Evolutionary conservation across 1,139 yeast species (phyloP).

Genomic region (Citeromyces hawaiiensis): DNA sequence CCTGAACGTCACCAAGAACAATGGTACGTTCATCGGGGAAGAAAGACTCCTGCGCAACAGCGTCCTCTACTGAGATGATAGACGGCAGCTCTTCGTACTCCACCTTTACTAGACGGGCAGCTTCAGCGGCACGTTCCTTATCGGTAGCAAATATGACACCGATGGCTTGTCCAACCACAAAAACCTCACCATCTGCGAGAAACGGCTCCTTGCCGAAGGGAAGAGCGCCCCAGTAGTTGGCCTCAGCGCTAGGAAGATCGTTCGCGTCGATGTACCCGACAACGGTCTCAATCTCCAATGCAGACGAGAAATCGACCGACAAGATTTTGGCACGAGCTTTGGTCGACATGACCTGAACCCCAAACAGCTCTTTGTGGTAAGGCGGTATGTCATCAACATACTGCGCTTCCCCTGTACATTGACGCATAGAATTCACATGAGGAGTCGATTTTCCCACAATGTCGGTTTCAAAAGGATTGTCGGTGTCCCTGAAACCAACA

Average conservation of each 20-base stretch:
- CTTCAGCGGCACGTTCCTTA: constrained; percentile 25
- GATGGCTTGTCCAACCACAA: constrained; percentile 26
- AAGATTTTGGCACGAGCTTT: constrained; percentile 26
- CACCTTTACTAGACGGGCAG: constrained; percentile 26
- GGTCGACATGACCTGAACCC: constrained; percentile 26
- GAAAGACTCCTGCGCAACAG: constrained; percentile 21
- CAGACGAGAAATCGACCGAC: constrained; percentile 21
- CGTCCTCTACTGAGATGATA: constrained; percentile 26
- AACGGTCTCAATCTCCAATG: constrained; percentile 24
- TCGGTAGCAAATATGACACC: constrained; percentile 25
- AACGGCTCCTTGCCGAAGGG: constrained; percentile 25
- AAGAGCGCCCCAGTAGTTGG: constrained; percentile 25
- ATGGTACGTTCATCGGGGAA: constrained; percentile 19
- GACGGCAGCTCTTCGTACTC: constrained; percentile 25
- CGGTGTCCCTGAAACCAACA: constrained; percentile 22
- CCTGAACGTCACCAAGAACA: constrained; percentile 23
- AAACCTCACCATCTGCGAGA: constrained; percentile 26
- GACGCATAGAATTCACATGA: constrained; percentile 27
- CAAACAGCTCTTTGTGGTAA: constrained; percentile 22
- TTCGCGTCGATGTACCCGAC: constrained; percentile 24
- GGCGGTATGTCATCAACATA: constrained; percentile 30
- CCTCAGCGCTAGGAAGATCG: constrained; percentile 21
- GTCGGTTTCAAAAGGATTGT: constrained; percentile 19
- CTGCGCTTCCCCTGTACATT: constrained; percentile 29
- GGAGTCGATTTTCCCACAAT: constrained; percentile 23